Base-by-base conservation (phyloP, 2,329 filamentous ascomycete species). In the Aspergillus oerlinghausenensis region DNA sequence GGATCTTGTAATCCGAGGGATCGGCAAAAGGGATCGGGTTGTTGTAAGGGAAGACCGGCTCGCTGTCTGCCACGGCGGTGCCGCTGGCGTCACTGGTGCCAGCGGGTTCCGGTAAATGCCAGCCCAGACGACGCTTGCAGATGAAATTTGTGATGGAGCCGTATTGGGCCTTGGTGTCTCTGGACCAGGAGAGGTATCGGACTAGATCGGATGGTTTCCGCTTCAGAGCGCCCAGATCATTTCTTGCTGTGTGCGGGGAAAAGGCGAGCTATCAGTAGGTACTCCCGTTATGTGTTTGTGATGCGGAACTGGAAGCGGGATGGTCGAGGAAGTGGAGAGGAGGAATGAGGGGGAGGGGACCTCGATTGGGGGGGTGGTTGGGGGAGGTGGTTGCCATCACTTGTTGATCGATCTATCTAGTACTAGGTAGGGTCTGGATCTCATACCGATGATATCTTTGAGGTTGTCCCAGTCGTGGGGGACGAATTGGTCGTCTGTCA, bases 101-200 rank as follows among this genome's bases (percentile, higher is more conserved):
- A 63, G 65, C 53, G 17, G 60, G 51, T 40, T 63, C 62, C 50
- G 70, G 64, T 1, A 73, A 62, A 14, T 60, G 66, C 84, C 84
- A 87, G 52, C 73, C 72, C 10, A 87, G 73, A 3, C 84, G 80
- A 59, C 81, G 74, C 53, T 76, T 69, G 52, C 83, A 79, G 40
- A 87, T 78, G 66, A 81, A 87, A 55, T 80, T 76, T 50, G 79
- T 82, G 49, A 84, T 81, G 42, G 77, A 77, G 51, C 83, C 83
- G 67, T 84, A 84, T 42, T 76, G 65, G n/a, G 71, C 67, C 63
- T 84, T 85, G 43, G 79, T 82, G 38, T 79, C 71, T 43, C 73
- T 71, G 3, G 80, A 80, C 84, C 84, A 87, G 32, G 77, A 75
- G n/a, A 86, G 76, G 65, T 87, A 87, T 53, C 80, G 79, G 66